These are phyloP conservation scores for Dictyostelium purpureum DNA, from an alignment of 78 protist genomes.

Conservation along the genomic window DNA sequence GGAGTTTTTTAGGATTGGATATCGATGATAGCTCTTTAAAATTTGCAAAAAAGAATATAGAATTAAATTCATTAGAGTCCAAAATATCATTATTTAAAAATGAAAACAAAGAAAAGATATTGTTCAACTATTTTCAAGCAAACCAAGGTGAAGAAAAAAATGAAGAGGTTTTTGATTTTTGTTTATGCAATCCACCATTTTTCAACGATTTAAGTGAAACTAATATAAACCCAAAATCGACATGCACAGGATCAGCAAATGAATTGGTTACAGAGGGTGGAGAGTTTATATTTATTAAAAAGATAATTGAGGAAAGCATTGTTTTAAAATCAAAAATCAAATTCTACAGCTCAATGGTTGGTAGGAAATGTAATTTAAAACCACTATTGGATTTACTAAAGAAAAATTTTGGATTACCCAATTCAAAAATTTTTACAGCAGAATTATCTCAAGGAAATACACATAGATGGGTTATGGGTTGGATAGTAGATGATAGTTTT, in stretches of 20 bases:
- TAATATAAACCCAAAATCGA: conserved; percentile 24
- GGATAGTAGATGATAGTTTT: not conserved
- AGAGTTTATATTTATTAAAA: conserved; percentile 33
- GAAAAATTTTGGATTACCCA: not conserved
- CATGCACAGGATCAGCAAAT: conserved; percentile 11
- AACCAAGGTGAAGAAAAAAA: not conserved
- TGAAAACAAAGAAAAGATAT: not conserved
- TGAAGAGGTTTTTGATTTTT: not conserved
- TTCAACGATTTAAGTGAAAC: not conserved
- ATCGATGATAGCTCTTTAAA: not conserved
- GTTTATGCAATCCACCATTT: conserved; percentile 70
- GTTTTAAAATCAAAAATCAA: not conserved
- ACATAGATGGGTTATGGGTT: conserved; percentile 64
- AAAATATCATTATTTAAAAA: conserved; percentile 1
- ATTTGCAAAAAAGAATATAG: conserved; percentile 34
- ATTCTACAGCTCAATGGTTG: conserved; percentile 40
- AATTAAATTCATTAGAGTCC: not conserved
- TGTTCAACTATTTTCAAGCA: not conserved
- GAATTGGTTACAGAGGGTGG: conserved; percentile 56
- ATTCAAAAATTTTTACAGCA: not conserved
- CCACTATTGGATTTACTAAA: not conserved
- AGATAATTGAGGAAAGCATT: conserved; percentile 19
- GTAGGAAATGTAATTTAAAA: conserved; percentile 19
- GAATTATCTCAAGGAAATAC: conserved; percentile 66
- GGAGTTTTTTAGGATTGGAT: conserved; percentile 52